Conservation (phyloP, 371 early-diverging fungal species). For the Haplosporangium sp. region DNA sequence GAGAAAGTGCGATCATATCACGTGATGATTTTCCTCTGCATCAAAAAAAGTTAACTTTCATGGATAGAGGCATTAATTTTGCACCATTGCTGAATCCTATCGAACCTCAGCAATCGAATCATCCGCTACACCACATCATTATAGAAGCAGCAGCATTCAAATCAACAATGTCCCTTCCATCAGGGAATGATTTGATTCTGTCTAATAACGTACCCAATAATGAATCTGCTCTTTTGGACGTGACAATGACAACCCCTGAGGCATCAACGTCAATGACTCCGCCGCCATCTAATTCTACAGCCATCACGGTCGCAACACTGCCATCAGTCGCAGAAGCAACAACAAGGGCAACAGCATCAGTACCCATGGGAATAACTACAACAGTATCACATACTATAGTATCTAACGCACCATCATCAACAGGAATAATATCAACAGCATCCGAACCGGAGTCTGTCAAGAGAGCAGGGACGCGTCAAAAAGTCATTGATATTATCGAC, state of each 20-base stretch:
- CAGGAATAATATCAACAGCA: background rate
- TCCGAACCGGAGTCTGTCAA: slow-evolving; percentile 13
- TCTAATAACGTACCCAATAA: no score
- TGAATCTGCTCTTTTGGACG: background rate
- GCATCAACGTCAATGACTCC: background rate
- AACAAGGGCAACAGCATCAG: background rate
- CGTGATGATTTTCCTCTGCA: no score
- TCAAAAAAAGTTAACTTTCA: no score
- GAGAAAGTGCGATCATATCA: no score
- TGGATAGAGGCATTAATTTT: no score
- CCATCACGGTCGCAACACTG: no score
- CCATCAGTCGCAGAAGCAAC: background rate
- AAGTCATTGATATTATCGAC: slow-evolving; percentile 67
- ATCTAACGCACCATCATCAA: background rate
- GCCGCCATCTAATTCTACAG: no score
- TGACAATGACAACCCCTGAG: slow-evolving; percentile 27
- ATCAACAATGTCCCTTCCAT: slow-evolving; percentile 17
- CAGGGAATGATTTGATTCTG: slow-evolving; percentile 9
- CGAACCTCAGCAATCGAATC: no score
- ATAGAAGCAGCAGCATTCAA: no score
- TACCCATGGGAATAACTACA: background rate
- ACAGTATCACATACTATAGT: background rate
- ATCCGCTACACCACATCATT: no score
- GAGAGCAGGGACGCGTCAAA: slow-evolving; percentile 64
- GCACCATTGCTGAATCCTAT: no score